phyloP scores from a whole-genome alignment of 371 early-diverging fungal genomes.

The Capniomyces stellatus region DNA sequence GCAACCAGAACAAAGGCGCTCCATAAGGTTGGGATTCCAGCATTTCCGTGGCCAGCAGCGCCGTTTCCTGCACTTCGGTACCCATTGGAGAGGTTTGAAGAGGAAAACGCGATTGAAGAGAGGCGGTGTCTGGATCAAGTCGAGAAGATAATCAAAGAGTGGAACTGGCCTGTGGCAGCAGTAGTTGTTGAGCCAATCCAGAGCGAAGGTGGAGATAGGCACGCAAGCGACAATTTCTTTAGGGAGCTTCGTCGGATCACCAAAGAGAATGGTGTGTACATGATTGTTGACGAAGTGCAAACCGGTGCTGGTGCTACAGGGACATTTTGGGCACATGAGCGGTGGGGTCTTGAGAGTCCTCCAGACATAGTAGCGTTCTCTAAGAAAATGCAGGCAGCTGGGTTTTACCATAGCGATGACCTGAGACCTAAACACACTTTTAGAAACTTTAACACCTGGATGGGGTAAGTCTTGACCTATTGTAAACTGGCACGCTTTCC shows the following conservation, averaged over 20 bases:
- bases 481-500: too few relatives aligned
- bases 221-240: slow-evolving; percentile 47
- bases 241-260: slow-evolving; percentile 43
- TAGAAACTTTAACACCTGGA: slow-evolving; percentile 57
- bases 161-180: slow-evolving; percentile 41
- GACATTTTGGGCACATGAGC: slow-evolving; percentile 59
- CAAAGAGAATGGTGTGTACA: slow-evolving; percentile 35
- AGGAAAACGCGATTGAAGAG: slow-evolving; percentile 37
- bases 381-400: slow-evolving; percentile 60
- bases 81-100: slow-evolving; percentile 33
- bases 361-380: slow-evolving; percentile 63
- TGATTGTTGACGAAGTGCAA: slow-evolving; percentile 75
- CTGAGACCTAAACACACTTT: slow-evolving; percentile 39
- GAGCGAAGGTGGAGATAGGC: slow-evolving; percentile 63
- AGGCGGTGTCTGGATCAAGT: slow-evolving; percentile 29
- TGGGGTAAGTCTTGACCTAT: too few relatives aligned
- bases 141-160: slow-evolving; percentile 29
- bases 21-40: slow-evolving; percentile 55
- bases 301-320: slow-evolving; percentile 73
- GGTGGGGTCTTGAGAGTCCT: slow-evolving; percentile 38
- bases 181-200: slow-evolving; percentile 67
- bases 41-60: slow-evolving; percentile 39
- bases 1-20: slow-evolving; percentile 50
- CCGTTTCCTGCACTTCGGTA: slow-evolving; percentile 43
- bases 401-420: slow-evolving; percentile 37